Evolutionary conservation across 805 yeast genomes (phyloP).

Genomic region (Saccharomycopsis lassenensis): DNA sequence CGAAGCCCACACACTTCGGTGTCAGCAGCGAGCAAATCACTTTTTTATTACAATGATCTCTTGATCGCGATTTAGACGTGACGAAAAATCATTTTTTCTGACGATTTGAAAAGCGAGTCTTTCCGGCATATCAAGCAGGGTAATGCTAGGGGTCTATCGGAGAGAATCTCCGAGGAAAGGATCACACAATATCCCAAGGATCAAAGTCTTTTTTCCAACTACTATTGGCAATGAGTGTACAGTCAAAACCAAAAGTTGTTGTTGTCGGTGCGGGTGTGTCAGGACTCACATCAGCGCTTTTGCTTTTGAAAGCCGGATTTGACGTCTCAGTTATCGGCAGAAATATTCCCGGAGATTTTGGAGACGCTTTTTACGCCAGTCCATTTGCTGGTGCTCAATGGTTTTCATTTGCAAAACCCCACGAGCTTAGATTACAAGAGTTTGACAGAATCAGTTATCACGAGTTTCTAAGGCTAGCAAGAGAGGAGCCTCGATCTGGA

Average conservation of each 20-base stretch:
- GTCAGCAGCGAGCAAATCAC: no score
- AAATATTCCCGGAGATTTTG: constrained; percentile 48
- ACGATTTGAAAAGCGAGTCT: not conserved
- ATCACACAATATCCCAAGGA: no score
- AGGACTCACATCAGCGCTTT: constrained; percentile 41
- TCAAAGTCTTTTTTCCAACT: no score
- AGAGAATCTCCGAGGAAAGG: no score
- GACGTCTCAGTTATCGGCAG: constrained; percentile 33
- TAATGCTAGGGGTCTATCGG: no score
- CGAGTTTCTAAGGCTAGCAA: constrained; percentile 35
- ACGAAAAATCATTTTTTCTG: not conserved
- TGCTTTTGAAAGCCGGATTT: constrained; percentile 31
- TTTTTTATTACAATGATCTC: no score
- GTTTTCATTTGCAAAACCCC: constrained; percentile 42
- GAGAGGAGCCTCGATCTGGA: constrained; percentile 39
- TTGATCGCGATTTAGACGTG: not conserved
- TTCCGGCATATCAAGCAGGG: not conserved
- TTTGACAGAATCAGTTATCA: constrained; percentile 40
- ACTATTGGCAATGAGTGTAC: no score
- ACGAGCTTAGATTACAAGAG: constrained; percentile 24
- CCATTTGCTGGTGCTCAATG: constrained; percentile 71
- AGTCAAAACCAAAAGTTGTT: constrained; percentile 6
- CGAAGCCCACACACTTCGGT: no score
- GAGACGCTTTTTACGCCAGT: constrained; percentile 42
- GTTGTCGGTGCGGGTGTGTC: constrained; percentile 38